A percentile compares a stretch with the other conserved stretches of the same genome.
These are phyloP conservation scores for Linnemannia schmuckeri DNA, from an alignment of 192 early-diverging fungal species.

Conservation along the genomic window DNA sequence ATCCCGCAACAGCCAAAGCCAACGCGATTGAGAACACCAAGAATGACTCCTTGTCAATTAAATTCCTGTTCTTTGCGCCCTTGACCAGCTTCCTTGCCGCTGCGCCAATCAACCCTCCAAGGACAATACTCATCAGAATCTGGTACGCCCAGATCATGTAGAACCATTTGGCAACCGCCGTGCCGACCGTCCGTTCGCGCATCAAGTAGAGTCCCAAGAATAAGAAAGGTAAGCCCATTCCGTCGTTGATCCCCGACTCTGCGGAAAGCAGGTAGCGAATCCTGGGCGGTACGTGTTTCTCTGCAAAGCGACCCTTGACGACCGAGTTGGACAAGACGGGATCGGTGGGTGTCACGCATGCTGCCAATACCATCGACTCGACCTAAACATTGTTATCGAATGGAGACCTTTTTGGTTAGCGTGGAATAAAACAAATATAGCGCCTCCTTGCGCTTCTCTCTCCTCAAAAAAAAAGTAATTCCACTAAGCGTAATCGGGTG, in stretches of 20 bases:
- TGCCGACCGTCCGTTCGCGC: conserved; percentile 60
- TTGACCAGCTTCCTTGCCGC: conserved; percentile 73
- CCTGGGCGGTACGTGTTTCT: conserved; percentile 80
- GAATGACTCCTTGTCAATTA: conserved; percentile 85
- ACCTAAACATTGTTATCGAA: conserved; percentile 49
- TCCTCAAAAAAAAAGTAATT: not conserved
- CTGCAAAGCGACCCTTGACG: conserved; percentile 92
- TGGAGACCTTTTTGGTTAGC: not conserved
- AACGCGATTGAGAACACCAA: conserved; percentile 81
- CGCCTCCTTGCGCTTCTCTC: not conserved
- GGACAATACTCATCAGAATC: conserved; percentile 73
- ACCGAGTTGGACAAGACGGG: conserved; percentile 94
- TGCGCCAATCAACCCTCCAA: conserved; percentile 82
- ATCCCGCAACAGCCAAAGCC: conserved; percentile 69
- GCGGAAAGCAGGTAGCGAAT: conserved; percentile 78
- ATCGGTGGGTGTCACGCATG: conserved; percentile 93
- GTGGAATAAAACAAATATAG: not conserved
- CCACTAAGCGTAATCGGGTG: not conserved
- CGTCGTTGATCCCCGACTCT: conserved; percentile 93
- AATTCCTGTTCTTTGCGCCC: conserved; percentile 66
- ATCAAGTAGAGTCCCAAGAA: conserved; percentile 80
- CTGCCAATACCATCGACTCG: conserved; percentile 81
- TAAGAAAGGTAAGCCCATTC: conserved; percentile 85
- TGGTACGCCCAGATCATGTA: conserved; percentile 80
- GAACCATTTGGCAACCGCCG: conserved; percentile 81